Conservation (phyloP, 495 filamentous ascomycete genomes). For the Penicillium longicatenatum region DNA sequence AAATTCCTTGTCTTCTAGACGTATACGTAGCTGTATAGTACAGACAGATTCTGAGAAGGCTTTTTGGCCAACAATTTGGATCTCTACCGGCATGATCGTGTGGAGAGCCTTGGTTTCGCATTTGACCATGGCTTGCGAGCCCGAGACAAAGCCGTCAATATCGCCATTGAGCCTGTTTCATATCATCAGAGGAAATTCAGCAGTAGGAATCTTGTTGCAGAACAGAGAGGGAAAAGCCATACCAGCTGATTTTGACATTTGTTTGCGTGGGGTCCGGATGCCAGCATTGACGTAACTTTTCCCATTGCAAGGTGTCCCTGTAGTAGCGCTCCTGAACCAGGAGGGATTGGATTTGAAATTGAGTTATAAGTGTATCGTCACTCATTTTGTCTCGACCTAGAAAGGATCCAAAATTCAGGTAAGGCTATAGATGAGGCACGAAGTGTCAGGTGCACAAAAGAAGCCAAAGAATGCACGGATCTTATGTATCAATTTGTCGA, state of each 20-base stretch:
- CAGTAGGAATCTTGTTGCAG: neutral
- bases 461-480: too few relatives aligned
- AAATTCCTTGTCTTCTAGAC: neutral
- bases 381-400: too few relatives aligned
- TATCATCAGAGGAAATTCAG: neutral
- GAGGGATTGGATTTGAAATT: neutral
- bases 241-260: neutral
- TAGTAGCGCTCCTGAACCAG: neutral
- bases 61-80: neutral
- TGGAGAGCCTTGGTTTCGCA: neutral
- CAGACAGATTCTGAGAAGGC: neutral
- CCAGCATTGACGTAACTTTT: neutral
- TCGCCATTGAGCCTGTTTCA: neutral
- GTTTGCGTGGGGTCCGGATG: neutral
- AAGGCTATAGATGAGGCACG: too few relatives aligned
- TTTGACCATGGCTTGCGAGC: neutral
- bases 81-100: neutral
- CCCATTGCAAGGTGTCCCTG: neutral
- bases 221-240: neutral
- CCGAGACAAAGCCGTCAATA: neutral
- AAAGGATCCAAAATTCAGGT: too few relatives aligned
- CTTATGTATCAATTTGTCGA: too few relatives aligned
- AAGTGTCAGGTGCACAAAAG: too few relatives aligned
- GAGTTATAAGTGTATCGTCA: neutral
- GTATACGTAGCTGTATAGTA: neutral